A percentile compares a stretch with the other conserved stretches of the same genome.
phyloP scores from a whole-genome alignment of 2,329 filamentous ascomycete species.

The Fonsecaea pedrosoi region DNA sequence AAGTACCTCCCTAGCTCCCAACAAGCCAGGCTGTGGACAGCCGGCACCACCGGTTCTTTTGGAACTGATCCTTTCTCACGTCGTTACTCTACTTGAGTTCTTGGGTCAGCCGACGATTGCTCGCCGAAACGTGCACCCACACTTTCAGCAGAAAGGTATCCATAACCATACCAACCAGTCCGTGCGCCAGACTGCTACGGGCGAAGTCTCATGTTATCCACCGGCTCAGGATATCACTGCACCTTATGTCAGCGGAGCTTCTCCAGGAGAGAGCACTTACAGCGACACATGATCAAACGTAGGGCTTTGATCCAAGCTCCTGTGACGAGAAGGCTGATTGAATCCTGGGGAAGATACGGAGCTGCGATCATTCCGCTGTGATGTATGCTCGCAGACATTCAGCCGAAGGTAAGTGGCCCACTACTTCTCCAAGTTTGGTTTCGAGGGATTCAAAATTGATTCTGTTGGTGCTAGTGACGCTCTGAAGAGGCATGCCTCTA shows the following conservation, averaged over 20 bases:
- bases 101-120: not conserved
- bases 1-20: not conserved
- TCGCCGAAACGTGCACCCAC: not conserved
- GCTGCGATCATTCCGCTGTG: not conserved
- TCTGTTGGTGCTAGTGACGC: not conserved
- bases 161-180: not conserved
- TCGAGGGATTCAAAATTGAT: not conserved
- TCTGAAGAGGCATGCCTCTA: conserved; percentile 4
- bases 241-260: not conserved
- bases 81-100: not conserved
- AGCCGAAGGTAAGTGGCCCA: not conserved
- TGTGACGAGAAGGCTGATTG: not conserved
- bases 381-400: conserved; percentile 7
- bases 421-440: not conserved
- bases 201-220: not conserved
- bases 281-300: conserved; percentile 1
- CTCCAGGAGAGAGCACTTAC: conserved; percentile 8
- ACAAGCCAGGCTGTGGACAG: not conserved
- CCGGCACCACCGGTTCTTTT: not conserved
- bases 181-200: not conserved
- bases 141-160: not conserved
- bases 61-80: not conserved
- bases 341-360: not conserved
- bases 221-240: not conserved
- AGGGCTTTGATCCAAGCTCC: not conserved